Evolutionary conservation across 2,329 filamentous ascomycete genomes (phyloP), one percentile per base, ranked within the genome.

Genomic region (Claviceps pusilla): DNA sequence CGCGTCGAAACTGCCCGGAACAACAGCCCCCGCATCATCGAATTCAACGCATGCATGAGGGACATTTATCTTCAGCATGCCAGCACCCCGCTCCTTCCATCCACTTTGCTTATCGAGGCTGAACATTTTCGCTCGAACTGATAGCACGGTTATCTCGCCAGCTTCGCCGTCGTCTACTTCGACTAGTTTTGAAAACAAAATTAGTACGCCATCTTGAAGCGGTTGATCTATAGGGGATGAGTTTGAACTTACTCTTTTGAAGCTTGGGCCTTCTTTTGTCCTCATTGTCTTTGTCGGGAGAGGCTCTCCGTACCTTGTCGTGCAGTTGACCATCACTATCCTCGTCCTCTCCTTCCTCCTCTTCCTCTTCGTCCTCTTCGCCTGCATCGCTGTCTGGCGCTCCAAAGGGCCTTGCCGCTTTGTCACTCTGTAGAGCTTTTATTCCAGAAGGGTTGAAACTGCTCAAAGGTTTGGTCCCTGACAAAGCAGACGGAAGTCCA

Each of bases 1-100:
- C 19, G 73, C 73, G 60, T 82, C 77, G 56, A 83, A 82, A 16
- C 73, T 75, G 29, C 74, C 74, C 2, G 76, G 69, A 51, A 78
- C 68, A n/a, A 74, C 66, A 10, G 64, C 62, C 4, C 74, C 76
- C 19, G 69, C 69, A 12, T 80, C 75, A 56, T 83, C 76, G 45
- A 78, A 75, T 29, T 77, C 74, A 5, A 79, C 73, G 55, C 75
- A 79, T 35, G 71, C 68, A 59, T 79, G 75, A 3, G 80, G 79
- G 14, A 85, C 83, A 63, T 96, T 95, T 66, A 95, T 77, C 70
- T 93, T 93, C 60, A 95, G 75, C 61, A 84, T 85, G 48, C 90
- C 90, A 4, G 83, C 78, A 12, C 90, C 90, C 52, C 90, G 83
- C 70, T 97, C 91, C 68, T 91, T 91, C 91, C 91, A 97, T 49